Conservation (phyloP, 1,139 yeast species). For the Geotrichum klebahnii region DNA sequence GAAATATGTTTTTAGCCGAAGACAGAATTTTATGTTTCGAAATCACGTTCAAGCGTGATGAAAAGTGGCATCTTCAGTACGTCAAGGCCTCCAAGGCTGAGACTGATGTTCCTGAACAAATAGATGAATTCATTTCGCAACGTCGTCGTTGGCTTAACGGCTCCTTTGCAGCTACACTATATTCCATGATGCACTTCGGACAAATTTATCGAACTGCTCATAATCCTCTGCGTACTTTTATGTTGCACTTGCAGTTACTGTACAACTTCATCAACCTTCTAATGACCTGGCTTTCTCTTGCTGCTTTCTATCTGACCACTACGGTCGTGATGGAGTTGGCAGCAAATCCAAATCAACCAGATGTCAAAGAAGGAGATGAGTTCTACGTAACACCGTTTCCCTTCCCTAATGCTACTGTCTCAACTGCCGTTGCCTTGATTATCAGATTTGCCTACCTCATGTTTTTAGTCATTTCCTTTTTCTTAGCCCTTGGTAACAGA, state of each 20-base stretch:
- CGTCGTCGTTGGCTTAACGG: constrained; percentile 96
- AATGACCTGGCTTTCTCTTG: constrained; percentile 77
- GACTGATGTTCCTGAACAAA: constrained; percentile 88
- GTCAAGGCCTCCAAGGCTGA: constrained; percentile 90
- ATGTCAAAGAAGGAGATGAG: neutral
- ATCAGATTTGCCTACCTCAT: constrained; percentile 39
- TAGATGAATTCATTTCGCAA: constrained; percentile 82
- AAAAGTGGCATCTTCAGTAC: constrained; percentile 82
- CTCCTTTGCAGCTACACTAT: constrained; percentile 91
- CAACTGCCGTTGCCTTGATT: constrained; percentile 38
- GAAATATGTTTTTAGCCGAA: constrained; percentile 93
- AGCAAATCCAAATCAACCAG: constrained; percentile 36
- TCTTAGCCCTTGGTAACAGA: constrained; percentile 44
- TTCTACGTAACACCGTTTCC: constrained; percentile 16
- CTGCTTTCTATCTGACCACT: constrained; percentile 76
- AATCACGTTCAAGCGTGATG: constrained; percentile 70
- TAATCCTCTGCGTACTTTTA: constrained; percentile 61
- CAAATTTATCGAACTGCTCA: constrained; percentile 78
- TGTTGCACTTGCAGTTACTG: constrained; percentile 69
- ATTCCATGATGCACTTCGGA: constrained; percentile 68
- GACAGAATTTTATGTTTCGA: constrained; percentile 94
- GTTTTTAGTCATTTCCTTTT: constrained; percentile 40
- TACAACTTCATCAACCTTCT: constrained; percentile 68
- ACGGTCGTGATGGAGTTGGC: constrained; percentile 44
- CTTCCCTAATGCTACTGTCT: constrained; percentile 16